Evolutionary conservation across 2,329 filamentous ascomycete genomes (phyloP).

Genomic region (Laburnicola sp.): DNA sequence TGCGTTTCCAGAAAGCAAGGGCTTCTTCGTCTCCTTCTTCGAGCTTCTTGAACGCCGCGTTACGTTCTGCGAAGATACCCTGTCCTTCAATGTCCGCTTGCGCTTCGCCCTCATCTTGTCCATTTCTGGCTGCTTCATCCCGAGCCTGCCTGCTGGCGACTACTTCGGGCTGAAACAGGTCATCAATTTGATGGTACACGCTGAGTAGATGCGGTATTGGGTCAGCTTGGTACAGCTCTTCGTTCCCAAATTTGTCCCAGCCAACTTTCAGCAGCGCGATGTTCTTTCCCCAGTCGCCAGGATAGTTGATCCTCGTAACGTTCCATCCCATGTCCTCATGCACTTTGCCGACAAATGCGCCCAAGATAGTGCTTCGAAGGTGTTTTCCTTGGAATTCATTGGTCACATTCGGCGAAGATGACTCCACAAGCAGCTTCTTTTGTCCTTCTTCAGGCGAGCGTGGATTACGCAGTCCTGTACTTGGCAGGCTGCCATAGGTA

Average conservation of each 20-base stretch:
- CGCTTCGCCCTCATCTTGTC: slow-evolving; percentile 48
- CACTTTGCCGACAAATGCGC: slow-evolving; percentile 63
- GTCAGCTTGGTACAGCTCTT: slow-evolving; percentile 64
- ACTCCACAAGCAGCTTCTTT: slow-evolving; percentile 67
- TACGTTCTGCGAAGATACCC: slow-evolving; percentile 38
- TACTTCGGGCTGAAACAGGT: slow-evolving; percentile 62
- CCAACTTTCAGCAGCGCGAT: slow-evolving; percentile 66
- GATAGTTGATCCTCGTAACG: slow-evolving; percentile 65
- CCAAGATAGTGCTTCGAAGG: slow-evolving; percentile 68
- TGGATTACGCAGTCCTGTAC: slow-evolving; percentile 54
- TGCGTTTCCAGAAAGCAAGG: slow-evolving; percentile 65
- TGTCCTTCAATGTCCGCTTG: slow-evolving; percentile 34
- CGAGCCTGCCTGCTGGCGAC: slow-evolving; percentile 59
- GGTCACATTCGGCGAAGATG: slow-evolving; percentile 75
- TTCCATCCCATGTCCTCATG: slow-evolving; percentile 65
- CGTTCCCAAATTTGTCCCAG: slow-evolving; percentile 67
- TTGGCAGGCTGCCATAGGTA: slow-evolving; percentile 58
- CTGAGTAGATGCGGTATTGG: slow-evolving; percentile 72
- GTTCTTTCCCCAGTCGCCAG: slow-evolving; percentile 70
- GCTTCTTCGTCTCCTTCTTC: slow-evolving; percentile 66
- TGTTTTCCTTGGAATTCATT: slow-evolving; percentile 70
- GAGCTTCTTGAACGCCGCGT: slow-evolving; percentile 69
- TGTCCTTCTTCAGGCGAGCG: slow-evolving; percentile 54
- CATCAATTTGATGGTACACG: slow-evolving; percentile 68
- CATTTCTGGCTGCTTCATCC: slow-evolving; percentile 54